Evolutionary conservation across 2,329 filamentous ascomycete genomes (phyloP).

Genomic region (Xylariaceae sp.): DNA sequence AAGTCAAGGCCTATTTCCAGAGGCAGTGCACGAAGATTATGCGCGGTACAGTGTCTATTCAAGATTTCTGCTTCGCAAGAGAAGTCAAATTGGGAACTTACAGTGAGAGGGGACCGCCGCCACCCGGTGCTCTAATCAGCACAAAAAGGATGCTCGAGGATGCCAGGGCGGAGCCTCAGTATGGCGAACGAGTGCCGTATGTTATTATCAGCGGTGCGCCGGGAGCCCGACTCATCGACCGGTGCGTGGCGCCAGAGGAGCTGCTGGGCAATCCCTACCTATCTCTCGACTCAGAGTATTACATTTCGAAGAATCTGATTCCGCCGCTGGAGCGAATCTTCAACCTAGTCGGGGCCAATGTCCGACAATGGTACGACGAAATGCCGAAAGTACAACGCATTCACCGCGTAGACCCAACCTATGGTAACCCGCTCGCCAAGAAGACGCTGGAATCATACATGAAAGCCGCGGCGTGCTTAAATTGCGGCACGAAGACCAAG

Average conservation of each 20-base stretch:
- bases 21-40: slow-evolving; percentile 88
- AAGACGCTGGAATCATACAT: slow-evolving; percentile 94
- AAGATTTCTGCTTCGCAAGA: slow-evolving; percentile 93
- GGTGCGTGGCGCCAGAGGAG: slow-evolving; percentile 83
- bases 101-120: slow-evolving; percentile 71
- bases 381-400: slow-evolving; percentile 88
- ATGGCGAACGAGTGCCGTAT: slow-evolving; percentile 91
- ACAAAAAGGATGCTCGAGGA: slow-evolving; percentile 83
- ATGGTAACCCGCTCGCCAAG: slow-evolving; percentile 39
- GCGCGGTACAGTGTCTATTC: slow-evolving; percentile 78
- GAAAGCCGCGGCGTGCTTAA: slow-evolving; percentile 71
- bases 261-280: slow-evolving; percentile 72
- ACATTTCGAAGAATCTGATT: slow-evolving; percentile 93
- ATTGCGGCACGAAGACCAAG: slow-evolving; percentile 61
- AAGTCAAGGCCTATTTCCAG: slow-evolving; percentile 88
- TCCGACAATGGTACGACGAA: slow-evolving; percentile 88
- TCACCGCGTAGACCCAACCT: slow-evolving; percentile 51
- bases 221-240: slow-evolving; percentile 78
- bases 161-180: slow-evolving; percentile 82
- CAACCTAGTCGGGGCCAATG: slow-evolving; percentile 89
- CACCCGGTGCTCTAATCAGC: slow-evolving; percentile 84
- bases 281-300: slow-evolving; percentile 90
- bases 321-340: slow-evolving; percentile 95
- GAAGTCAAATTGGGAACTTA: slow-evolving; percentile 91
- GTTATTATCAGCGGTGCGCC: slow-evolving; percentile 88